Evolutionary conservation across 176 grass and related monocot genomes (phyloP), one percentile per base, ranked within the genome.

Genomic region (Metroxylon sagu): DNA sequence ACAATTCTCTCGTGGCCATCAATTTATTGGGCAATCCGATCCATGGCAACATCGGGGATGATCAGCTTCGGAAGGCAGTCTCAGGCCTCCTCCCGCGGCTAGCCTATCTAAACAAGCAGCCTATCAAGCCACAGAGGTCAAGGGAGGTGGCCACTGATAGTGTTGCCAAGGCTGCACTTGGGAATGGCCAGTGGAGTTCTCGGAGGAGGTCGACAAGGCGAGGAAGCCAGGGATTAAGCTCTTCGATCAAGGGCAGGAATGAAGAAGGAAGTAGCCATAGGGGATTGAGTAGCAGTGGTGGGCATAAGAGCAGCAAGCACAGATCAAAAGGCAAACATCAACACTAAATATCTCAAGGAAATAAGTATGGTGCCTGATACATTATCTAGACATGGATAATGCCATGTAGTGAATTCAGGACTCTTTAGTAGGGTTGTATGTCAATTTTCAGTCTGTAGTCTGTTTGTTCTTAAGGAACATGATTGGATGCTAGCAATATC

Each of bases 11-110:
- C 25, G 6, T 81, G 48, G 84, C 79, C 6, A 66, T 97, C 60
- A 85, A 88, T 76, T 75, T 97, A 14, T 62, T 88, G 0, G 93
- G 87, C 16, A 97, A 97, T 65, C 79, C 84, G 5, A 81, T 97
- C 39, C 87, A 91, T 68, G 49, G 50, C 26, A 88, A 90, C 74
- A 72, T 87, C 28, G 84, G 92, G 56, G 93, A 88, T 15, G 84
- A 91, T 35, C 72, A 78, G 68, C 81, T 97, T 23, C 84, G 88
- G 29, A 85, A 74, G 58, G 72, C 81, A 5, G 69, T 80, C 14
- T 64, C 75, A 8, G 70, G 93, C 26, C 81, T 92, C 18, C 76
- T 97, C 16, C 84, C 87, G 26, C 74, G 75, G 25, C 79, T 97
- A 1, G 69, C 83, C 56, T 97, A 88, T 75, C 62, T 97, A 25